A percentile compares a stretch with the other conserved stretches of the same genome.
phyloP scores from a whole-genome alignment of 495 filamentous ascomycete genomes.

The Hypoxylon trugodes region DNA sequence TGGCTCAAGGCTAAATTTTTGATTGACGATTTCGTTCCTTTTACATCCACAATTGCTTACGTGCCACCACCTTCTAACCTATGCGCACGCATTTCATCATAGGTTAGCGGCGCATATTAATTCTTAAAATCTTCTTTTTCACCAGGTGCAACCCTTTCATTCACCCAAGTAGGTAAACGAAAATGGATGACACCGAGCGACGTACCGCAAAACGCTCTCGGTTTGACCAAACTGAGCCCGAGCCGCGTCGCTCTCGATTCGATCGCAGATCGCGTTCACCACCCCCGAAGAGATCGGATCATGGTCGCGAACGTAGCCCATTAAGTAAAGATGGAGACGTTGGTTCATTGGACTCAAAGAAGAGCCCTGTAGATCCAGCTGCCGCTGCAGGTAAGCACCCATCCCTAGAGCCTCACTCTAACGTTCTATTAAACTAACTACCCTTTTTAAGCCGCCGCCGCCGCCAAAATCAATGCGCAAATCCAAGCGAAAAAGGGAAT shows the following conservation, averaged over 20 bases:
- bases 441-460: constrained; percentile 75
- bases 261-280: constrained; percentile 90
- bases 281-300: constrained; percentile 62
- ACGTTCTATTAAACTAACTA: constrained; percentile 33
- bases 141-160: background rate
- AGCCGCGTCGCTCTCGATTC: constrained; percentile 79
- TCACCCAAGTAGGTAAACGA: background rate
- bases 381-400: constrained; percentile 77
- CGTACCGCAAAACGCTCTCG: constrained; percentile 83
- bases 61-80: background rate
- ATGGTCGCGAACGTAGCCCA: constrained; percentile 82
- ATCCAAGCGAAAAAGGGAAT: constrained; percentile 92
- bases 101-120: background rate
- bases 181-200: constrained; percentile 82
- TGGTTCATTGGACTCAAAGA: constrained; percentile 54
- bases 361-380: constrained; percentile 71
- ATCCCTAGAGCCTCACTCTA: background rate
- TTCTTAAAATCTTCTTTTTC: background rate
- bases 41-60: background rate
- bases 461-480: constrained; percentile 91
- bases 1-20: background rate
- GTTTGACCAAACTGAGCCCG: constrained; percentile 88
- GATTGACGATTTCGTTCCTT: background rate
- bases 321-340: constrained; percentile 66
- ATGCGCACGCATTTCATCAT: background rate